Base-by-base conservation (phyloP, 306 rosid genomes). In the Cucurbita moschata region DNA sequence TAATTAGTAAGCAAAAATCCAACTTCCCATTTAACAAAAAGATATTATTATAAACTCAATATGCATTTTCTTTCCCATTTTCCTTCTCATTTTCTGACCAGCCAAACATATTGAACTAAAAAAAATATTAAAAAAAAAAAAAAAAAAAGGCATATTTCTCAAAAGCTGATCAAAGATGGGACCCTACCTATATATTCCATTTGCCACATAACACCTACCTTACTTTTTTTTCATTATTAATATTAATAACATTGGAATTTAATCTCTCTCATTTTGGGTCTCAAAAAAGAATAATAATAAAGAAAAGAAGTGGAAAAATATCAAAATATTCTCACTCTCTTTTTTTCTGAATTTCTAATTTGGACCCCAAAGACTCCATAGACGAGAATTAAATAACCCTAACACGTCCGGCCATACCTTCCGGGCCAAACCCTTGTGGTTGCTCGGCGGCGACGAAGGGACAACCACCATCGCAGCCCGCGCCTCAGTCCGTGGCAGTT, bases 311-410 rank as follows among this genome's bases (percentile, higher is more conserved):
- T 9, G 54, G 35, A 26, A 71, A 62, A 57, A 37, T 57, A 47
- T 66, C 72, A 40, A 68, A 78, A 39, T 60, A 35, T n/a, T 7
- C 39, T 15, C 40, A 37, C 5, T 50, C 8, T 74, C 12, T 35
- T 66, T 47, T 37, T 14, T 43, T 30, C 40, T 30, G 30, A 52
- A 71, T 66, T 82, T 78, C 58, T 75, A 86, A 86, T 81, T 82
- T 83, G 92, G 90, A 88, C 88, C 72, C 92, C 92, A 88, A 86
- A 88, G 87, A 77, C 61, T 82, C 92, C 92, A 88, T 51, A 88
- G 82, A 78, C 92, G 92, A 49, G 86, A 88, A 82, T 86, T 88
- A 72, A 88, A 79, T 76, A 88, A 64, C 37, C 88, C 90, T 78
- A 88, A 65, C 83, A 88, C 87, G 83, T 88, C 90, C 92, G 90